Evolutionary conservation across 2,329 filamentous ascomycete genomes (phyloP), one percentile per base, ranked within the genome.

Genomic region (Claviceps fusiformis): DNA sequence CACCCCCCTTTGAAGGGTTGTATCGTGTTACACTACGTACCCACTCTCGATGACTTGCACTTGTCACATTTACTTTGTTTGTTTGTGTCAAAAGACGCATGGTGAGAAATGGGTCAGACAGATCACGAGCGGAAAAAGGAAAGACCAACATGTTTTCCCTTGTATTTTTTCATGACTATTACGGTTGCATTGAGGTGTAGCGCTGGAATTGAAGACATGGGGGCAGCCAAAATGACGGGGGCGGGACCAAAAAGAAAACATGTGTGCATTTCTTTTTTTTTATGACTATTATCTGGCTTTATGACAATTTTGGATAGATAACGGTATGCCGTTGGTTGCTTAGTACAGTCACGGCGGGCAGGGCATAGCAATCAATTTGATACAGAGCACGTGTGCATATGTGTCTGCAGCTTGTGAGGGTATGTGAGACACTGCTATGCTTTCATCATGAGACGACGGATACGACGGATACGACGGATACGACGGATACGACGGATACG

Each of bases 161-260:
- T 58, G 47, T 54, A 55, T 58, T 44, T 2, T 44, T 51, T 60
- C 39, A 60, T 54, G 60, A 60, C 56, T 55, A 54, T 57, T 48
- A 61, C 54, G 59, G 53, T 58, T 60, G 54, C 54, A 52, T 59
- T 33, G 17, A 52, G 31, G 27, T 45, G 45, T 46, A 49, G 43
- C 19, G 53, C 24, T 24, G 39, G 49, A 46, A 45, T 53, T 8
- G 35, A 37, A 11, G 35, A 37, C 35, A 3, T 37, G 7, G 35
- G 35, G 35, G 35, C 5, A 8, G 35, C 11, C 5, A 11, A 11
- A 37, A 37, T 9, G 35, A 9, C 1, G 19, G n/a, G 15, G 17
- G 5, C 27, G 43, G 17, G n/a, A 41, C 2, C 37, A 17, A 41
- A n/a, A 41, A 41, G 19, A 19, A 19, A 19, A 19, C 39, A n/a